phyloP scores from a whole-genome alignment of 2,329 filamentous ascomycete genomes.

The Fusarium newnesense region DNA sequence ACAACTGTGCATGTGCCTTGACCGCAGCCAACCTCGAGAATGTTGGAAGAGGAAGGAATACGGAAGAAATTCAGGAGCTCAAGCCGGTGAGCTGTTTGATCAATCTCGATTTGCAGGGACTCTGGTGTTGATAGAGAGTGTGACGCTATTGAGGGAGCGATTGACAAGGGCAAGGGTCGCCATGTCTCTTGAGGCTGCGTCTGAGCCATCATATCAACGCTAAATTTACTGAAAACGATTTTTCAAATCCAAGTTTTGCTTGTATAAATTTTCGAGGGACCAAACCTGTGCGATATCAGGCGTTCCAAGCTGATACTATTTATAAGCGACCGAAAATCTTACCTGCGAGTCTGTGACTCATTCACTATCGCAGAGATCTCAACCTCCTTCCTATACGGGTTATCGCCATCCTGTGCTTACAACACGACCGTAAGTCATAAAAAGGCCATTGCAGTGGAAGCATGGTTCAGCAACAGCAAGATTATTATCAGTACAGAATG shows the following conservation, averaged over 20 bases:
- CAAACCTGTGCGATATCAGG: neutral
- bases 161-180: neutral
- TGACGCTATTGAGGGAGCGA: neutral
- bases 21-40: slow-evolving; percentile 11
- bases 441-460: fast-evolving
- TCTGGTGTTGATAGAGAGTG: slow-evolving; percentile 3
- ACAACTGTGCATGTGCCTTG: slow-evolving; percentile 23
- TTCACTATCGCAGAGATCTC: neutral
- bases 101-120: slow-evolving; percentile 1
- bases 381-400: neutral
- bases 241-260: fast-evolving
- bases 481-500: neutral
- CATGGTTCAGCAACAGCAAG: neutral
- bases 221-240: fast-evolving
- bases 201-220: neutral
- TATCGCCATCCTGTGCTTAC: fast-evolving
- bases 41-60: neutral
- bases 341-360: neutral
- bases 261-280: fast-evolving
- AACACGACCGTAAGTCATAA: fast-evolving
- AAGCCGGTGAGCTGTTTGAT: slow-evolving; percentile 4
- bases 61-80: slow-evolving; percentile 2
- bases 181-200: neutral
- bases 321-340: neutral
- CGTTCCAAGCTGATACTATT: neutral